phyloP scores from a whole-genome alignment of 2,329 filamentous ascomycete species.

The Aspergillus thermomutatus region DNA sequence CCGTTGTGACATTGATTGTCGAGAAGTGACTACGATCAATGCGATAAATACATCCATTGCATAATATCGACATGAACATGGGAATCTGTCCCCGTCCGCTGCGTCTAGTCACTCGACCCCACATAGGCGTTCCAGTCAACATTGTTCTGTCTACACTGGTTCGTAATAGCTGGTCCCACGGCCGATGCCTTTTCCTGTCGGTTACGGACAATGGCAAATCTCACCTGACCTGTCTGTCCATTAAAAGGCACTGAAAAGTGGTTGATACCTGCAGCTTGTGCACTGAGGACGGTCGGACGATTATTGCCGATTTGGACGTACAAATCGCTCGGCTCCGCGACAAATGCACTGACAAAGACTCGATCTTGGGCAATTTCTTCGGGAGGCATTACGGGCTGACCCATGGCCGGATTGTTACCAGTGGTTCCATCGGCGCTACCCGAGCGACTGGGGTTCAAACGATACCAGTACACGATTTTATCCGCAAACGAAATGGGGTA shows the following conservation, averaged over 20 bases:
- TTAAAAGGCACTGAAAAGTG: slow-evolving; percentile 33
- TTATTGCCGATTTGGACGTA: slow-evolving; percentile 27
- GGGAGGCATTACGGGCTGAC: slow-evolving; percentile 26
- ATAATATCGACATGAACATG: neutral
- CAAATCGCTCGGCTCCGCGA: slow-evolving; percentile 25
- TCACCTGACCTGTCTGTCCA: slow-evolving; percentile 26
- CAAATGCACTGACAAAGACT: slow-evolving; percentile 28
- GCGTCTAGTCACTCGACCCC: slow-evolving; percentile 24
- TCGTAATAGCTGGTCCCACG: slow-evolving; percentile 29
- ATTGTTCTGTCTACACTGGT: slow-evolving; percentile 23
- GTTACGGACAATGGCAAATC: slow-evolving; percentile 24
- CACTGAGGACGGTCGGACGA: slow-evolving; percentile 19
- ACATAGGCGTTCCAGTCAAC: slow-evolving; percentile 38
- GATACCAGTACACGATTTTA: slow-evolving; percentile 35
- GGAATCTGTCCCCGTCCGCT: neutral
- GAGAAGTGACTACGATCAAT: neutral
- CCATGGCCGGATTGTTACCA: slow-evolving; percentile 30
- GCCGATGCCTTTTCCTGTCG: slow-evolving; percentile 17
- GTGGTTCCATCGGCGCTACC: slow-evolving; percentile 31
- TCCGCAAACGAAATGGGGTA: slow-evolving; percentile 20
- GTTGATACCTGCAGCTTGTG: slow-evolving; percentile 23
- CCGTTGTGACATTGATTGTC: neutral
- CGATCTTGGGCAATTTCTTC: slow-evolving; percentile 29
- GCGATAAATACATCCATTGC: neutral
- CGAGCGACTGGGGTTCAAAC: slow-evolving; percentile 27